These are phyloP conservation scores for Westerdykella aurantiaca DNA, from an alignment of 2,329 filamentous ascomycete species.

Conservation along the genomic window DNA sequence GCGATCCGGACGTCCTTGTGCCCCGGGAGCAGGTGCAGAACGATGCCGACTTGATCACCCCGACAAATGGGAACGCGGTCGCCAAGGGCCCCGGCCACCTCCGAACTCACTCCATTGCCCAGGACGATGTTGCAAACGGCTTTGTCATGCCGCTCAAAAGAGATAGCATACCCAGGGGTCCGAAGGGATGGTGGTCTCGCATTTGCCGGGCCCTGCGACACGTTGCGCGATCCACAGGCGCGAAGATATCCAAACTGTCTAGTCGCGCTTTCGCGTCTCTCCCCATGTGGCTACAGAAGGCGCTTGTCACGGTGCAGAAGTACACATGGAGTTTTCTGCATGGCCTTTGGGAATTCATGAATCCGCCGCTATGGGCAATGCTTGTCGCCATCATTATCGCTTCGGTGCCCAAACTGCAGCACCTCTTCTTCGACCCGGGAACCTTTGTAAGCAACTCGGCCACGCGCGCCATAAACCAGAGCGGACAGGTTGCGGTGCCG, in stretches of 20 bases:
- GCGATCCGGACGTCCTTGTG: conserved; percentile 25
- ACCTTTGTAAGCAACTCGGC: conserved; percentile 91
- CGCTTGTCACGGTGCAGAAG: conserved; percentile 40
- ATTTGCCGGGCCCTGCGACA: conserved; percentile 15
- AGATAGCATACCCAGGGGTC: conserved; percentile 23
- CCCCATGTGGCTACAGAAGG: conserved; percentile 49
- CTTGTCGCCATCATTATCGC: conserved; percentile 83
- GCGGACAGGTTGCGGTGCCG: conserved; percentile 85
- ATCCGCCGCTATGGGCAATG: conserved; percentile 97
- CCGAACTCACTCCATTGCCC: conserved; percentile 32
- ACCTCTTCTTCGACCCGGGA: conserved; percentile 79
- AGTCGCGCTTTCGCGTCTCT: conserved; percentile 45
- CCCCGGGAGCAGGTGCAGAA: conserved; percentile 28
- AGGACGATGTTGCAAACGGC: conserved; percentile 35
- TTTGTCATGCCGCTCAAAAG: conserved; percentile 46
- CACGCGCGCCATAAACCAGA: conserved; percentile 78
- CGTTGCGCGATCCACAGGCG: conserved; percentile 17
- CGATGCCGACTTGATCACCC: conserved; percentile 35
- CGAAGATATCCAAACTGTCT: conserved; percentile 27
- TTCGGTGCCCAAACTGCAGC: conserved; percentile 75
- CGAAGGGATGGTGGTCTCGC: conserved; percentile 32
- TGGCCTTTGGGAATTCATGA: conserved; percentile 92
- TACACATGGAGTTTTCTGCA: conserved; percentile 49
- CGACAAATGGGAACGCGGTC: conserved; percentile 46
- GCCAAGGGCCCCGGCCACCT: conserved; percentile 36